Percentiles rank a stretch among this genome's conserved stretches.
These are phyloP conservation scores for Chlorella sp. DNA, from an alignment of 139 green algal genomes.

Conservation along the genomic window DNA sequence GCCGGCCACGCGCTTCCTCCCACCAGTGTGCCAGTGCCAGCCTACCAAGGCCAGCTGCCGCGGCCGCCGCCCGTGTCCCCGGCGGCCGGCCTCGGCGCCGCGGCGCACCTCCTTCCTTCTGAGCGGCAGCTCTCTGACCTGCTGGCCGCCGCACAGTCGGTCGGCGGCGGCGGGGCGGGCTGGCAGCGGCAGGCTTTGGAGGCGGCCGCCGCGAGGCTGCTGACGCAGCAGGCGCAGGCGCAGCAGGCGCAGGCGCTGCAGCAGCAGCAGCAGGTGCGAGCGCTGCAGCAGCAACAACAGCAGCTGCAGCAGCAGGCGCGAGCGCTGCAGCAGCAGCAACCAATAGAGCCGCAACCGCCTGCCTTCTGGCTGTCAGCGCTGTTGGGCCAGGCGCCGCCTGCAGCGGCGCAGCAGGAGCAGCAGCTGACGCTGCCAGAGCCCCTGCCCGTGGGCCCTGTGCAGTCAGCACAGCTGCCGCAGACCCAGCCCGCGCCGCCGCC, in stretches of 20 bases:
- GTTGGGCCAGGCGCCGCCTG: no score
- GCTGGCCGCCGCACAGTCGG: background rate
- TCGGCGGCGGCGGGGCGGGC: background rate
- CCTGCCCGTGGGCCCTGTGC: no score
- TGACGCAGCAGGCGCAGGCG: background rate
- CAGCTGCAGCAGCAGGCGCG: no score
- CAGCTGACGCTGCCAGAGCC: no score
- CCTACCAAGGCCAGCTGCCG: background rate
- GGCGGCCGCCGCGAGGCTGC: background rate
- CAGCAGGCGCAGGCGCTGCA: slow-evolving; percentile 1
- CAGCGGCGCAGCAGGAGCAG: no score
- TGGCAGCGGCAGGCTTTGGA: background rate
- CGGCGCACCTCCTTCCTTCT: background rate
- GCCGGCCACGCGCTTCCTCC: no score
- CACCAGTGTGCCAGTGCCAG: background rate
- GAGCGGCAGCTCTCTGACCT: background rate
- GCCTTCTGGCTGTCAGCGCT: no score
- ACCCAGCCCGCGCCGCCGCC: no score
- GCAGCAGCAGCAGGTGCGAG: background rate
- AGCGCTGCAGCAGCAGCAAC: slow-evolving; percentile 6
- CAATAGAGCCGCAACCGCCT: no score
- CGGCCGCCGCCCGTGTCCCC: background rate
- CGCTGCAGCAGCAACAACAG: no score
- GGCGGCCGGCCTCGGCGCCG: no score
- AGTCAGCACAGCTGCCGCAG: no score